Evolutionary conservation across 1,284 basidiomycete species (phyloP).

Genomic region (Malassezia yamatoensis): DNA sequence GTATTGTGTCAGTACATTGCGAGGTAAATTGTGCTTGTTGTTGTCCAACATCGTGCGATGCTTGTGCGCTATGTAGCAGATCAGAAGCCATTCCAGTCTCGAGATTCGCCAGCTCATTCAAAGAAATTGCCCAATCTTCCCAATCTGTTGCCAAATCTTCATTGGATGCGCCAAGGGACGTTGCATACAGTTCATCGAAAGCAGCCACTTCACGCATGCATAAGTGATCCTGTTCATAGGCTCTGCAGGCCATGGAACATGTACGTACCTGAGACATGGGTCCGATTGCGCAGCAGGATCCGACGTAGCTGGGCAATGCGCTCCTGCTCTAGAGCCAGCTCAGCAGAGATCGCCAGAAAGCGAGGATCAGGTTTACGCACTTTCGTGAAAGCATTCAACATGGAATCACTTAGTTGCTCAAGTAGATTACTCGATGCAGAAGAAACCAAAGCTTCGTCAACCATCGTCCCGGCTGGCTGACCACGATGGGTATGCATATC

Average conservation of each 20-base stretch:
- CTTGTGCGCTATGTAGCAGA: slow-evolving; percentile 87
- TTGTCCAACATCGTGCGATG: slow-evolving; percentile 63
- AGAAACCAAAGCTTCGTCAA: slow-evolving; percentile 10
- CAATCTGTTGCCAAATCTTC: slow-evolving; percentile 74
- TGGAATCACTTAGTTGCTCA: slow-evolving; percentile 86
- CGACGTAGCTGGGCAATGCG: slow-evolving; percentile 66
- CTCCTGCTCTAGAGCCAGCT: slow-evolving; percentile 89
- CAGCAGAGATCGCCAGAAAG: slow-evolving; percentile 79
- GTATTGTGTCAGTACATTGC: slow-evolving; percentile 56
- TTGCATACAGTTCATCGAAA: slow-evolving; percentile 36
- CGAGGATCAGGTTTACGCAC: slow-evolving; percentile 93
- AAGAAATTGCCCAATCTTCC: slow-evolving; percentile 84
- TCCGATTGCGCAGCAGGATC: slow-evolving; percentile 29
- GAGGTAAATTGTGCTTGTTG: slow-evolving; percentile 30
- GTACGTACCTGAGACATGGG: slow-evolving; percentile 61
- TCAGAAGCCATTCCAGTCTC: slow-evolving; percentile 96
- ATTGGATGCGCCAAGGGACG: slow-evolving; percentile 25
- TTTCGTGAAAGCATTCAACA: slow-evolving; percentile 85
- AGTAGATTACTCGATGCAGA: slow-evolving; percentile 25
- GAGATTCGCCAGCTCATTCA: slow-evolving; percentile 90
- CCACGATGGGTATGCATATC: slow-evolving; percentile 45
- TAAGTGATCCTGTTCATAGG: slow-evolving; percentile 17
- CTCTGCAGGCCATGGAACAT: slow-evolving; percentile 4
- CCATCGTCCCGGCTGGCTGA: slow-evolving; percentile 9
- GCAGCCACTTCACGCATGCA: slow-evolving; percentile 21